Base-by-base conservation (phyloP, 2,329 filamentous ascomycete genomes). In the Alternaria infectoria region DNA sequence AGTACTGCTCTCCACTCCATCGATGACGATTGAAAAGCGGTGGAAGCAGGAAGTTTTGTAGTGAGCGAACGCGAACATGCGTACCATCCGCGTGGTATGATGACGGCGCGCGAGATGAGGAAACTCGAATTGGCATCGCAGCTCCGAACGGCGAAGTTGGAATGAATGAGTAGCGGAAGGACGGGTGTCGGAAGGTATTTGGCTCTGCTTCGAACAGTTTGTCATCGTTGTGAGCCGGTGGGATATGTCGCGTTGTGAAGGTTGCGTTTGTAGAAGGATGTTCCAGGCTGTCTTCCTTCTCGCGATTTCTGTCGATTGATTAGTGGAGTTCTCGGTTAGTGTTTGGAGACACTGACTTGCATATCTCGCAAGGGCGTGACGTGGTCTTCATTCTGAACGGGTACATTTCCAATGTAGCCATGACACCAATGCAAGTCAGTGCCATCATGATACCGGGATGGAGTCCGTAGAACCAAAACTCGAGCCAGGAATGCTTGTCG, bases 111-210 rank as follows among this genome's bases (percentile, higher is more conserved):
- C 51, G 51, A 12, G 36, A 43, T 1, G 51, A 43, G 3, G 51
- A 5, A 1, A 54, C 32, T 23, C 51, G 51, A 3, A 56, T 45
- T 4, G 54, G 54, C 10, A 43, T 56, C 32, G 7, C 25, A 15
- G 54, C 54, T 3, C 54, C 54, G 19, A 56, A 56, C 11, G 54
- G 54, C 17, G 54, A 56, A 1, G 54, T 43, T 9, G 54, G 43
- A 3, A 56, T 45, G 54, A 56, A 56, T 0, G 54, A 56, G 43
- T 56, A 56, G 7, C 54, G 54, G 23, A 56, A 56, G 10, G 36
- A 25, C 5, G 54, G 54, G 40, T 45, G 54, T 21, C 26, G 25
- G 25, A 17, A 21, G 4, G 0, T n/a, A n/a, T 3, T 17, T 19
- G 40, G 26, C 4, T 56, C 54, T 19, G 54, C 9, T 23, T 54